Percentiles rank a stretch among this genome's conserved stretches.
Conservation (phyloP, 164 flowering plant species). For the Tetracentron sinense region DNA sequence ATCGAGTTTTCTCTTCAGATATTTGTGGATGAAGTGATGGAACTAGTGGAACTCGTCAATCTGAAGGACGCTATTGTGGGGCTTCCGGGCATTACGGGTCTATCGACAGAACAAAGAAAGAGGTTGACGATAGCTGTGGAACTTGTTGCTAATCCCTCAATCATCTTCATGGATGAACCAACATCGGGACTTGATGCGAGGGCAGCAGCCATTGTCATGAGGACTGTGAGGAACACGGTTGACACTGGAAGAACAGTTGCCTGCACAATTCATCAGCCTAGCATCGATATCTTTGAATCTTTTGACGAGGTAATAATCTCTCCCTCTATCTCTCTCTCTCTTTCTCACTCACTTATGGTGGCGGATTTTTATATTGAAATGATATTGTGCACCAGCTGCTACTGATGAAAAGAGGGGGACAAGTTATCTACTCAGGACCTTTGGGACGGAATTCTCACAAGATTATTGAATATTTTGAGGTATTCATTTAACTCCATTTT, state of each 20-base stretch:
- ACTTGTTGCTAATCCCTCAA: slow-evolving; percentile 94
- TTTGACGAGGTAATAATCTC: slow-evolving; percentile 69
- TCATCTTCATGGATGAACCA: slow-evolving; percentile 98
- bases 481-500: slow-evolving; percentile 5
- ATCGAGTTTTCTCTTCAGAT: slow-evolving; percentile 29
- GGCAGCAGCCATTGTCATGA: slow-evolving; percentile 97
- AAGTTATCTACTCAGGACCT: slow-evolving; percentile 83
- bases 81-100: slow-evolving; percentile 78
- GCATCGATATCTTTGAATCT: slow-evolving; percentile 95
- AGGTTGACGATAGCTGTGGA: slow-evolving; percentile 93
- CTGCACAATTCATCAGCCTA: slow-evolving; percentile 97
- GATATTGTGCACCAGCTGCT: slow-evolving; percentile 37
- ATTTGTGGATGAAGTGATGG: slow-evolving; percentile 90
- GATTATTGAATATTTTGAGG: slow-evolving; percentile 83
- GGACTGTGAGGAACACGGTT: slow-evolving; percentile 90
- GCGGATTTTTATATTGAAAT: background rate
- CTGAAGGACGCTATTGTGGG: slow-evolving; percentile 89
- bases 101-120: slow-evolving; percentile 93
- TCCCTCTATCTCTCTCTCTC: slow-evolving; percentile 3
- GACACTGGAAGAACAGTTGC: slow-evolving; percentile 95
- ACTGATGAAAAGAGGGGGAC: slow-evolving; percentile 92
- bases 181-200: slow-evolving; percentile 97
- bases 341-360: background rate
- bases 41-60: slow-evolving; percentile 68
- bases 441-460: slow-evolving; percentile 74